Evolutionary conservation across 805 yeast species (phyloP).

Genomic region (Saccharomyces kudriavzevii): DNA sequence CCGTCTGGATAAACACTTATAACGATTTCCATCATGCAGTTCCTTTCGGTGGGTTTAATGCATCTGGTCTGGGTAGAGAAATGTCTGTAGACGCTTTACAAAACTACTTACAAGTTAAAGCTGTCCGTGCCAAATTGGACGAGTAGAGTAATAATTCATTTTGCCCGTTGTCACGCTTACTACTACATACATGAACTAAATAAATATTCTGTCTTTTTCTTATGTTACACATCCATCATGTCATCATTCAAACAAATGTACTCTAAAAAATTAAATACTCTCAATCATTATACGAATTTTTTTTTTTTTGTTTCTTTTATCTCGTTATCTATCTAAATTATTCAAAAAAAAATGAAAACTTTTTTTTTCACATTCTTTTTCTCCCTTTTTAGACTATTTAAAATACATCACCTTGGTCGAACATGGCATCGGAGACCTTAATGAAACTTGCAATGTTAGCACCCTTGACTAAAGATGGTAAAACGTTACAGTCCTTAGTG

Average conservation of each 20-base stretch:
- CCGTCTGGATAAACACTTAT: constrained; percentile 85
- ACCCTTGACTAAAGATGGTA: constrained; percentile 93
- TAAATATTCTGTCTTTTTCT: background rate
- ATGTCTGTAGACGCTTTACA: constrained; percentile 83
- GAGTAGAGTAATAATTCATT: background rate
- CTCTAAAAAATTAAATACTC: background rate
- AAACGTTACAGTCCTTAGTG: constrained; percentile 57
- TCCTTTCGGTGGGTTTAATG: constrained; percentile 90
- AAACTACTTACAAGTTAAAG: constrained; percentile 77
- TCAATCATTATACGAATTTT: background rate
- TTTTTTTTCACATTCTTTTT: background rate
- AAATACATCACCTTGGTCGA: constrained; percentile 76
- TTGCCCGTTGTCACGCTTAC: background rate
- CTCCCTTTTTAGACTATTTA: constrained; percentile 2
- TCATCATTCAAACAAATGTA: background rate
- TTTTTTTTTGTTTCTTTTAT: background rate
- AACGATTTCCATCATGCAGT: constrained; percentile 81
- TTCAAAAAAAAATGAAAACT: background rate
- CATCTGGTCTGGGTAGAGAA: constrained; percentile 90
- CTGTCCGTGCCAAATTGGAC: constrained; percentile 49
- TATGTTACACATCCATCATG: background rate
- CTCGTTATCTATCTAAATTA: background rate
- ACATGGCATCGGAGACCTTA: constrained; percentile 96
- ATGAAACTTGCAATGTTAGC: constrained; percentile 97
- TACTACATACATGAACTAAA: background rate